Base-by-base conservation (phyloP, 192 early-diverging fungal genomes). In the Coemansia sp. region DNA sequence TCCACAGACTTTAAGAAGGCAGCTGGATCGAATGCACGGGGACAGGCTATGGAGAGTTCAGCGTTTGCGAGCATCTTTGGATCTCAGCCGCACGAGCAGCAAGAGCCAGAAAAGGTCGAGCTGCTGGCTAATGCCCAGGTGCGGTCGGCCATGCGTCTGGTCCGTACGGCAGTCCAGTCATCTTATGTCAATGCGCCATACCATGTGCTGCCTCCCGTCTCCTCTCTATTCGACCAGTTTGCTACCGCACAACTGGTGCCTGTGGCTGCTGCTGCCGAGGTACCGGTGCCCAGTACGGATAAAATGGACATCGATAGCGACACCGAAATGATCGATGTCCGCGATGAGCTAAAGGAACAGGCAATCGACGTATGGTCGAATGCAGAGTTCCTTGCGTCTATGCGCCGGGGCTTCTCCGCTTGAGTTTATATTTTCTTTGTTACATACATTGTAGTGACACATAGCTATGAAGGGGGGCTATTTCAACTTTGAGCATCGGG, bases 141-240 rank as follows among this genome's bases (percentile, higher is more conserved):
- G 56, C 60, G 43, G 12, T 37, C 55, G 38, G 64, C 63, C 52
- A 76, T 65, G 79, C 75, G 79, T 31, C 62, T 80, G 59, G 74
- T 64, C 37, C 55, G 72, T 17, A 60, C 66, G 47, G 72, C 62
- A 26, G 80, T 69, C 39, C 76, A 62, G 62, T 78, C 49, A 1
- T 45, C 73, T 2, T 76, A 76, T 32, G 52, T 62, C 34, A 73
- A 70, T 26, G 81, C 81, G 26, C 81, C 83, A 18, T 62, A 76
- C 36, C 83, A 84, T 37, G 76, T 83, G 4, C 64, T 83, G 66
- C 81, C 83, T n/a, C 71, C 83, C 0, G 77, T 82, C 2, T 31
- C 64, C 4, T 48, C 73, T 21, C 54, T 84, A 42, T 84, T 59
- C 40, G 65, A 70, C 32, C 76, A 79, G 40, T 82, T 84, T 60